Evolutionary conservation across 2,329 filamentous ascomycete species (phyloP).

Genomic region (Hymenoscyphus infarciens): DNA sequence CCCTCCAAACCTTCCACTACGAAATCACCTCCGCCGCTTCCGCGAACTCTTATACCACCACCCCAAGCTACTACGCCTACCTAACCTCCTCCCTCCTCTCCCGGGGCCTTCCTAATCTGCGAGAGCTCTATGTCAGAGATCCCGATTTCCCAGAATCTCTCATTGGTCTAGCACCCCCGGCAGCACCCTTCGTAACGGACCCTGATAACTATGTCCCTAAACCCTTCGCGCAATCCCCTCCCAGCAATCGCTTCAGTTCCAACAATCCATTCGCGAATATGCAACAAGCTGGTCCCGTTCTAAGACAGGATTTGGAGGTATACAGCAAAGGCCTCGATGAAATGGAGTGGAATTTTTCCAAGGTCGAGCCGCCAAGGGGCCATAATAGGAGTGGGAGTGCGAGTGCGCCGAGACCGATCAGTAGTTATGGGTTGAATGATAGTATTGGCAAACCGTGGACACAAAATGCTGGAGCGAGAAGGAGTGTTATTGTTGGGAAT

Average conservation of each 20-base stretch:
- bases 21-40: slow-evolving; percentile 67
- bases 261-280: slow-evolving; percentile 35
- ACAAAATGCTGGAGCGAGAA: slow-evolving; percentile 50
- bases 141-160: slow-evolving; percentile 77
- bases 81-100: slow-evolving; percentile 78
- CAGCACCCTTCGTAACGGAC: slow-evolving; percentile 46
- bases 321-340: slow-evolving; percentile 66
- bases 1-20: slow-evolving; percentile 71
- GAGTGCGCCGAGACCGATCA: slow-evolving; percentile 42
- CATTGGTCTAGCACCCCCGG: slow-evolving; percentile 62
- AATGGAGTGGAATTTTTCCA: slow-evolving; percentile 64
- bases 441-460: slow-evolving; percentile 42
- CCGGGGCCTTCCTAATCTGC: slow-evolving; percentile 69
- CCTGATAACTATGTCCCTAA: slow-evolving; percentile 29
- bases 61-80: slow-evolving; percentile 74
- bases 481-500: slow-evolving; percentile 62
- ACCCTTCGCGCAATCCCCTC: slow-evolving; percentile 19
- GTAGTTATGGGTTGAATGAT: slow-evolving; percentile 40
- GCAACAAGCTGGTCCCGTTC: slow-evolving; percentile 31
- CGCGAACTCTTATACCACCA: slow-evolving; percentile 54
- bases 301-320: slow-evolving; percentile 57
- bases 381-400: slow-evolving; percentile 37
- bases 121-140: slow-evolving; percentile 81
- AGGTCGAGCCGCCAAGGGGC: slow-evolving; percentile 47
- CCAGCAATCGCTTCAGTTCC: slow-evolving; percentile 30